Base-by-base conservation (phyloP, 495 filamentous ascomycete species). In the Alectoria sarmentosa region DNA sequence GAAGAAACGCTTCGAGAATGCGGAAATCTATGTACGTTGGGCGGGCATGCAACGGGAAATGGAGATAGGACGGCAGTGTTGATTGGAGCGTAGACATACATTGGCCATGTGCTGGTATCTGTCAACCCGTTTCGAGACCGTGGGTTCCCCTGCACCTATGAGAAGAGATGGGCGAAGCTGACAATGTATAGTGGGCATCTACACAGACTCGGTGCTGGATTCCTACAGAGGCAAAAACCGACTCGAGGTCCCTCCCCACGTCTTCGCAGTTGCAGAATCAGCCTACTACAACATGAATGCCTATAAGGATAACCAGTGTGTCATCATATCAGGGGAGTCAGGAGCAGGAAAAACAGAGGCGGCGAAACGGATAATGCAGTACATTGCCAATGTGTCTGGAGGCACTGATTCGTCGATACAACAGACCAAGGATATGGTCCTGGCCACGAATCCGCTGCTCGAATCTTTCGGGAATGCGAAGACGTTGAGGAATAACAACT, bases 221-320 rank as follows among this genome's bases (percentile, higher is more conserved):
- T 91, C 88, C 64, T 98, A 99, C 77, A 84, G 84, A 71, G 93
- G 91, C 64, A 98, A 97, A 84, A 99, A 99, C 77, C 86, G 95
- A 58, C 83, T 99, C 68, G 94, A 99, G 80, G 84, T 88, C 76
- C 90, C 94, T 26, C 95, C 95, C 13, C 95, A 99, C 75, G 95
- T 99, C 66, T 99, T 96, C 76, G 94, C 91, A 57, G 92, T 98
- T 73, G 95, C 95, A 69, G 95, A 99, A 77, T 88, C 91, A 6
- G 78, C 92, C 58, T 98, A 99, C 79, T 97, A 98, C 78, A 97
- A 99, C 80, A 98, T 99, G 95, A 97, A 97, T 69, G 92, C 90
- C 23, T 98, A 99, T 82, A 93, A 92, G 71, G 95, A 98, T 66
- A 98, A 98, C 78, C 95, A 99, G 73, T 99, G 95, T 78, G 92